Evolutionary conservation across 805 yeast species (phyloP).

Genomic region (Metschnikowia henanensis): DNA sequence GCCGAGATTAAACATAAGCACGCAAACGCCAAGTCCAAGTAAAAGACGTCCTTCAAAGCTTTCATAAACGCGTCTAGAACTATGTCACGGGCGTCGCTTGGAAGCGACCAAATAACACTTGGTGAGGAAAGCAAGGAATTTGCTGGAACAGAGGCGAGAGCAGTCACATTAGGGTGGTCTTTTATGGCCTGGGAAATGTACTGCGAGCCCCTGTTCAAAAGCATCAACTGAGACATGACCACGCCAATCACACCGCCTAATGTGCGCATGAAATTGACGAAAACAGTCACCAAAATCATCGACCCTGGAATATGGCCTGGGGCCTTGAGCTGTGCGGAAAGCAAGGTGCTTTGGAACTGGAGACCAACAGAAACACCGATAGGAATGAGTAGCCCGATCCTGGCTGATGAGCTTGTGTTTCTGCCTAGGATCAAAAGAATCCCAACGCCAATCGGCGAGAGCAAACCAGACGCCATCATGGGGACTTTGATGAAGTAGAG

Average conservation of each 20-base stretch:
- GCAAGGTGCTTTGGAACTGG: slow-evolving; percentile 35
- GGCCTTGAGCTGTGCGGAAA: slow-evolving; percentile 38
- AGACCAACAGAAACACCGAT: slow-evolving; percentile 37
- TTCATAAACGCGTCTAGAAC: slow-evolving; percentile 26
- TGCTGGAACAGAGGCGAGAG: slow-evolving; percentile 6
- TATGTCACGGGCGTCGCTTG: slow-evolving; percentile 21
- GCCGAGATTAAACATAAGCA: slow-evolving; percentile 13
- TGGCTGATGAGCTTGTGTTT: slow-evolving; percentile 21
- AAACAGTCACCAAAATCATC: slow-evolving; percentile 34
- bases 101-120: slow-evolving; percentile 24
- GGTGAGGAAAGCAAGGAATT: slow-evolving; percentile 25
- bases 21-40: slow-evolving; percentile 19
- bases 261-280: slow-evolving; percentile 33
- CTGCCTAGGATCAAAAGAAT: slow-evolving; percentile 28
- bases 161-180: slow-evolving; percentile 5
- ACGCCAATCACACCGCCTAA: slow-evolving; percentile 35
- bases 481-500: slow-evolving; percentile 33
- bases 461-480: slow-evolving; percentile 28
- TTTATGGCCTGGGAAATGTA: slow-evolving; percentile 12
- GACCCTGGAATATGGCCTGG: slow-evolving; percentile 38
- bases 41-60: slow-evolving; percentile 19
- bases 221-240: slow-evolving; percentile 33
- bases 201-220: slow-evolving; percentile 11
- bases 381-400: slow-evolving; percentile 35
- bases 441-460: slow-evolving; percentile 37